A percentile compares a stretch with the other conserved stretches of the same genome.
These are phyloP conservation scores for Citrullus mucosospermus DNA, from an alignment of 306 rosid genomes.

Conservation along the genomic window DNA sequence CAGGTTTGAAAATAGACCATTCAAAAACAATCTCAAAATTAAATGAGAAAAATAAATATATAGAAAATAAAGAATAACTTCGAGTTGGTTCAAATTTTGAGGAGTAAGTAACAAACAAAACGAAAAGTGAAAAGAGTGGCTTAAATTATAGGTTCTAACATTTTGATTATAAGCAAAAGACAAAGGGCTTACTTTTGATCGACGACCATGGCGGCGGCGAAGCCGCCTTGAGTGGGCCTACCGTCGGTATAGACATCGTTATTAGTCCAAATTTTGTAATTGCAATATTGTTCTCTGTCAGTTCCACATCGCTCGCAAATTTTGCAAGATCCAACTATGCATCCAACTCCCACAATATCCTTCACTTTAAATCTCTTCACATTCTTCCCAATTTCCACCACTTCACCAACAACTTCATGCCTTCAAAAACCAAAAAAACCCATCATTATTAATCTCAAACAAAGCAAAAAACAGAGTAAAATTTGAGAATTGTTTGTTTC, in stretches of 20 bases:
- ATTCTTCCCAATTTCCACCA: slow-evolving; percentile 67
- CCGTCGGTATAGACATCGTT: slow-evolving; percentile 67
- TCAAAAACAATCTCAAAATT: too few species aligned
- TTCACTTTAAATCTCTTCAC: slow-evolving; percentile 50
- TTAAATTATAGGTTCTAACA: too few species aligned
- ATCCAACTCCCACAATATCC: slow-evolving; percentile 66
- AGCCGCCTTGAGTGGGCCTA: slow-evolving; percentile 78
- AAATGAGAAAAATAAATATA: too few species aligned
- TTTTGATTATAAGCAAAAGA: too few species aligned
- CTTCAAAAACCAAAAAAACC: not conserved
- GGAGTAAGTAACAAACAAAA: too few species aligned
- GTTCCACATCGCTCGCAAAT: slow-evolving; percentile 49
- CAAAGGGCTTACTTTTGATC: slow-evolving; percentile 46
- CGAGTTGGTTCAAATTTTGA: too few species aligned
- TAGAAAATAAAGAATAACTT: too few species aligned
- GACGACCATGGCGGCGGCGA: slow-evolving; percentile 55
- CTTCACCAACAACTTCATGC: slow-evolving; percentile 83
- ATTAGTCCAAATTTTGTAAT: slow-evolving; percentile 72
- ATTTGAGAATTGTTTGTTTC: not conserved
- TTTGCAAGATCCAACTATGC: slow-evolving; percentile 66
- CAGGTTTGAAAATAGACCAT: too few species aligned
- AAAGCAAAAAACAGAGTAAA: not conserved
- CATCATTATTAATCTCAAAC: not conserved
- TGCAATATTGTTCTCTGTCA: slow-evolving; percentile 71
- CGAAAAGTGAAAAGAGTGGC: too few species aligned